Base-by-base conservation (phyloP, 2,329 filamentous ascomycete species). In the Fusarium fracticaudum region DNA sequence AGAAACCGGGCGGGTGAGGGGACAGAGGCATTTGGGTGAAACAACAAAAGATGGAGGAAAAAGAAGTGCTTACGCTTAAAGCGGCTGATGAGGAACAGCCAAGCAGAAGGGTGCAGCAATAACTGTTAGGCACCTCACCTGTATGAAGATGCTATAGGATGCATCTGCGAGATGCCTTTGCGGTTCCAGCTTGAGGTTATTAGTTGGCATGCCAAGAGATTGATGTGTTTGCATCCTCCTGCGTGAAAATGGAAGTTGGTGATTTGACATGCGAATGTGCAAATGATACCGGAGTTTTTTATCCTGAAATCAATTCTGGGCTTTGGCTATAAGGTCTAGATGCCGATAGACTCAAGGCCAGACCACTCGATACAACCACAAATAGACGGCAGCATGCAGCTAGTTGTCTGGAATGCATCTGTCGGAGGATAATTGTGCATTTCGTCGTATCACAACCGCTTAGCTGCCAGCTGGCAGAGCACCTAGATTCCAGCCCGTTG, bases 1-100 rank as follows among this genome's bases (percentile, higher is more conserved):
- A 67, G 40, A 63, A 72, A 72, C 73, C 64, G 55, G 68, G 66
- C 53, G 43, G 55, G 63, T 70, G 60, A 14, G 65, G 59, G 64
- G 61, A 47, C 41, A 41, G 31, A 66, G 47, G 63, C 58, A 63
- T 54, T 55, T 37, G 45, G 24, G 55, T 67, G 68, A 69, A 53
- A 65, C 63, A 71, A 67, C 48, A 55, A 29, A 44, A 62, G 43
- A 64, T 67, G 38, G n/a, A 48, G 26, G 47, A 17, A 47, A 35
- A 50, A 54, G 35, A 26, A 41, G 29, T 58, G 51, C 41, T 54
- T 47, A 69, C 62, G 62, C 62, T 74, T 67, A 41, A 64, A 73
- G 64, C 69, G 71, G 71, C 43, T 67, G 66, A 40, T 45, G 41
- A 60, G 50, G 26, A 55, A 50, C 53, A 50, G 44, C 41, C 35